Base-by-base conservation (phyloP, 2,329 filamentous ascomycete genomes). In the Clarireedia homoeocarpa region DNA sequence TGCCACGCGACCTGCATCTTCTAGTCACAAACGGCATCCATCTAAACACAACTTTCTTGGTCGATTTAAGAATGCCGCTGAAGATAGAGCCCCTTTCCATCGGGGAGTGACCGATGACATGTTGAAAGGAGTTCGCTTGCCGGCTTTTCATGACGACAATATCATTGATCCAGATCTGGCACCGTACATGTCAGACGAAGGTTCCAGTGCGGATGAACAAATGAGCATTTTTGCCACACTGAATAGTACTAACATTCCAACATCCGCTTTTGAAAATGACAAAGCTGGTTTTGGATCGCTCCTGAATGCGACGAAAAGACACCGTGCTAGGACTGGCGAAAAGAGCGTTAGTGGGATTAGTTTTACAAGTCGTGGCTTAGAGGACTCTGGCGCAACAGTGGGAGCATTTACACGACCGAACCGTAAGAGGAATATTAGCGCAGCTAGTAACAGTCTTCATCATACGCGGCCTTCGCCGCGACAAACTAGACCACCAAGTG, bases 91-190 rank as follows among this genome's bases (percentile, higher is more conserved):
- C 0, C 94, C 94, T 0, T 97, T 97, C 63, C 89, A 89, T 65
- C 78, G 91, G 54, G 87, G 86, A 57, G 78, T 84, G 10, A 83
- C 76, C 9, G 83, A 95, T 52, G 86, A 91, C 57, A 73, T 78
- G 48, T 74, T 78, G 4, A 83, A 80, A 60, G 86, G 84, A 61
- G 75, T 82, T 6, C 83, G 84, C 44, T 79, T 96, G 38, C 86
- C 91, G 15, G 91, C 91, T n/a, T 97, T 99, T 65, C 94, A 99
- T 69, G 91, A 94, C 67, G 94, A 99, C 74, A 97, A 94, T 67
- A 96, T 99, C 63, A 97, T 99, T 63, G 94, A 99, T 68, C 94
- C 94, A 1, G 94, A 99, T 66, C 76, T 99, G 53, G 92, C 91
- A 5, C 88, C 90, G 36, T 99, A 95, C 72, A 88, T 99, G 78